These are phyloP conservation scores for Ophiostoma tasmaniense DNA, from an alignment of 2,329 filamentous ascomycete species.

Conservation along the genomic window DNA sequence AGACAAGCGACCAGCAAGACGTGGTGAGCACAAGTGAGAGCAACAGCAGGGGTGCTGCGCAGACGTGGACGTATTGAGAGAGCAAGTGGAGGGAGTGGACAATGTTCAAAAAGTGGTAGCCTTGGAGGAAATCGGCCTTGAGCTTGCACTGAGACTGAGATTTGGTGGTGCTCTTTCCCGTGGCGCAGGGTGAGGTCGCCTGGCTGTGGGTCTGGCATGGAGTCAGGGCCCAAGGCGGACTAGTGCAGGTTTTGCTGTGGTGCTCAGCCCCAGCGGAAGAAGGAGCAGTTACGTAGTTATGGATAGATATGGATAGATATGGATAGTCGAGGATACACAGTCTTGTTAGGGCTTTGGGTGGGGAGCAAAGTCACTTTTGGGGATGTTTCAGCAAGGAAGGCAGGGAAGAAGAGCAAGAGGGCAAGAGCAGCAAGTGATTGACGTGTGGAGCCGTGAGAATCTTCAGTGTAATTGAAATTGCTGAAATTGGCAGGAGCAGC, in stretches of 20 bases:
- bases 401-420: too few species aligned
- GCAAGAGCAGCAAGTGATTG: background rate
- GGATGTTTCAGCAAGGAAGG: background rate
- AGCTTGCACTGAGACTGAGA: background rate
- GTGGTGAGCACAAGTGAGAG: background rate
- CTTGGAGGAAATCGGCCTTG: conserved; percentile 3
- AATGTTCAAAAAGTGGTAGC: background rate
- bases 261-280: conserved; percentile 19
- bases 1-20: background rate
- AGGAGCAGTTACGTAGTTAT: background rate
- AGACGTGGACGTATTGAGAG: background rate
- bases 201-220: conserved; percentile 10
- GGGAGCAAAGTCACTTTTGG: background rate
- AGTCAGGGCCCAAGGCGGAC: conserved; percentile 1
- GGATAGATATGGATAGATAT: too few species aligned
- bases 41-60: background rate
- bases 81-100: background rate
- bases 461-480: background rate
- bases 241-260: conserved; percentile 10
- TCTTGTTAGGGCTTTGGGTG: conserved; percentile 1
- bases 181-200: conserved; percentile 17
- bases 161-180: conserved; percentile 5
- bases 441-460: background rate
- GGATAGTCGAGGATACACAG: too few species aligned
- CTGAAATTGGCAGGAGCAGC: background rate